Conservation (phyloP, 2,329 filamentous ascomycete genomes). For the Trematosphaeria pertusa region DNA sequence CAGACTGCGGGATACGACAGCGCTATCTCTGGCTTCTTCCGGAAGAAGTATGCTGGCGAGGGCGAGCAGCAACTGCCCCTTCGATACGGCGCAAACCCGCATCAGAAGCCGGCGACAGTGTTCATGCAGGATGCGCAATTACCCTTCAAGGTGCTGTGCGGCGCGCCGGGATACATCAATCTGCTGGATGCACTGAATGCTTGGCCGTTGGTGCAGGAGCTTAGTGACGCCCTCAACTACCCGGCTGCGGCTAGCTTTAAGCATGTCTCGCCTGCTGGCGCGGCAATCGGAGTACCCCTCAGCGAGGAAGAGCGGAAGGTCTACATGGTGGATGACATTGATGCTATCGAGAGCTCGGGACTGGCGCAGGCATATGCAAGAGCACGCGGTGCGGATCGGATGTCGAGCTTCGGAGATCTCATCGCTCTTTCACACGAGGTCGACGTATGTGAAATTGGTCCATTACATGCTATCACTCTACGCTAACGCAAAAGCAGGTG, state of each 20-base stretch:
- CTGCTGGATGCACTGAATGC: conserved; percentile 94
- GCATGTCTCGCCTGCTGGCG: conserved; percentile 96
- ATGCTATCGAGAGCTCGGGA: conserved; percentile 81
- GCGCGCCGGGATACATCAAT: conserved; percentile 96
- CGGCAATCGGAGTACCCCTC: conserved; percentile 89
- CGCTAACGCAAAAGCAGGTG: no score
- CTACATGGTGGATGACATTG: conserved; percentile 97
- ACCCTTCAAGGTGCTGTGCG: conserved; percentile 93
- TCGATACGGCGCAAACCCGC: conserved; percentile 95
- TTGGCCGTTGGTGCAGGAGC: conserved; percentile 96
- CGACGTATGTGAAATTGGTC: no score
- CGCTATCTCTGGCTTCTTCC: conserved; percentile 96
- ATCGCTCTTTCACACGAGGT: conserved; percentile 92
- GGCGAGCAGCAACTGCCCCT: conserved; percentile 84
- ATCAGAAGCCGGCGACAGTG: conserved; percentile 95
- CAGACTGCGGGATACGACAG: conserved; percentile 97
- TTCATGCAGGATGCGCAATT: conserved; percentile 75
- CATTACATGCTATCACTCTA: no score
- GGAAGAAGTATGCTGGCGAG: conserved; percentile 90
- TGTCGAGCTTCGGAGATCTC: conserved; percentile 98
- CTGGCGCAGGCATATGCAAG: conserved; percentile 96
- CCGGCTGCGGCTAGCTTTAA: conserved; percentile 96
- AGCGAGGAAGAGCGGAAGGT: conserved; percentile 91
- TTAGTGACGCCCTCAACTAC: conserved; percentile 84
- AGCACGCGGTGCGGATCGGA: conserved; percentile 93